phyloP scores from a whole-genome alignment of 2,329 filamentous ascomycete species.

The Thielaviopsis musarum region DNA sequence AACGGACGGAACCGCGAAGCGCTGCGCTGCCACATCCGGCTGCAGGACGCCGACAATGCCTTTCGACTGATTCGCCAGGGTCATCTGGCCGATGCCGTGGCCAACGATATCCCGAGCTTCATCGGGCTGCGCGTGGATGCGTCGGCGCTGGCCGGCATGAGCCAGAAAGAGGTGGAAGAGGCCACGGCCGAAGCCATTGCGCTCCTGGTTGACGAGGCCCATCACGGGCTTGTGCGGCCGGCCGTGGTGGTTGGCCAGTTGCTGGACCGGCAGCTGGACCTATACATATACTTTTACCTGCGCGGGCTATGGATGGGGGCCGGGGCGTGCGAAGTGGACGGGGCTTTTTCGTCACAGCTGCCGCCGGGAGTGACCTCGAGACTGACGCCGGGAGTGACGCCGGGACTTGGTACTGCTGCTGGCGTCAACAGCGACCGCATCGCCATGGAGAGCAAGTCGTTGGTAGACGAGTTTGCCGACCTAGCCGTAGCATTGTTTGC shows the following conservation, averaged over 20 bases:
- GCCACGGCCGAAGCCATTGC: slow-evolving; percentile 70
- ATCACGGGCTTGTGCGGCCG: slow-evolving; percentile 70
- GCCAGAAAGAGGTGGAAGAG: slow-evolving; percentile 55
- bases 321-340: slow-evolving; percentile 35
- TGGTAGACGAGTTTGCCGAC: slow-evolving; percentile 79
- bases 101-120: slow-evolving; percentile 79
- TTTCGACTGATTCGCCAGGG: slow-evolving; percentile 76
- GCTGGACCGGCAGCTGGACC: slow-evolving; percentile 43
- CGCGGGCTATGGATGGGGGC: slow-evolving; percentile 70
- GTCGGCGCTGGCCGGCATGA: slow-evolving; percentile 41
- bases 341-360: slow-evolving; percentile 23
- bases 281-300: slow-evolving; percentile 87
- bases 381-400: too few species aligned
- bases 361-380: too few species aligned
- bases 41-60: slow-evolving; percentile 81
- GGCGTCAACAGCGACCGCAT: slow-evolving; percentile 40
- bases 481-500: slow-evolving; percentile 76
- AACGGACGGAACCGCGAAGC: slow-evolving; percentile 71
- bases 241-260: slow-evolving; percentile 66
- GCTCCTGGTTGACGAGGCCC: slow-evolving; percentile 77
- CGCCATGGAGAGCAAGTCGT: slow-evolving; percentile 40
- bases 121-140: slow-evolving; percentile 66
- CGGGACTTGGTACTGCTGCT: too few species aligned
- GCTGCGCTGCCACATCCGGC: slow-evolving; percentile 69
- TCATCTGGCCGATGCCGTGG: slow-evolving; percentile 76